Conservation (phyloP, 2,329 filamentous ascomycete species). For the Pleurostoma richardsiae region DNA sequence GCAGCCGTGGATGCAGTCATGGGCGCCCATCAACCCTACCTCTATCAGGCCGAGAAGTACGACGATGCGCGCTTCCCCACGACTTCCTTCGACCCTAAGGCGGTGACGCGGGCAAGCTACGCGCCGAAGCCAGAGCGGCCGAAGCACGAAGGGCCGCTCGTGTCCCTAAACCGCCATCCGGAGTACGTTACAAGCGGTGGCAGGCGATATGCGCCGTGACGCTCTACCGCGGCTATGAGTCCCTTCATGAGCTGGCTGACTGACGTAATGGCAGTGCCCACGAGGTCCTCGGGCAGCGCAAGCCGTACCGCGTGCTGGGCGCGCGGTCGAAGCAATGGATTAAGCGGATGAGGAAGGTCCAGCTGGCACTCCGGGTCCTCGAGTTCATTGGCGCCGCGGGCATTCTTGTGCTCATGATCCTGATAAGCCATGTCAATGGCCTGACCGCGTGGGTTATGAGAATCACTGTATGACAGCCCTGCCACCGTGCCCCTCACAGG, state of each 20-base stretch:
- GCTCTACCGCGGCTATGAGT: too few relatives aligned
- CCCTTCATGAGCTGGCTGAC: too few relatives aligned
- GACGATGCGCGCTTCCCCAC: constrained; percentile 47
- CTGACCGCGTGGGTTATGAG: constrained; percentile 71
- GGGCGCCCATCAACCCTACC: constrained; percentile 53
- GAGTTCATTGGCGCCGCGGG: constrained; percentile 67
- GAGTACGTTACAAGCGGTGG: constrained; percentile 52
- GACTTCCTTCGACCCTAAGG: constrained; percentile 77
- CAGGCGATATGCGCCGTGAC: neutral
- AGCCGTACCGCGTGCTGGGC: constrained; percentile 61
- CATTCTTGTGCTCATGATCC: constrained; percentile 69
- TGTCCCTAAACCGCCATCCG: constrained; percentile 81
- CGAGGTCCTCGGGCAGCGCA: constrained; percentile 57
- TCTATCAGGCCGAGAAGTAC: constrained; percentile 56
- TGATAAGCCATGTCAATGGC: constrained; percentile 63
- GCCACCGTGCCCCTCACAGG: neutral
- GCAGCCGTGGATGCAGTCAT: constrained; percentile 11
- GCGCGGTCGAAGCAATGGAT: constrained; percentile 66
- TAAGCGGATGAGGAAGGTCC: constrained; percentile 61
- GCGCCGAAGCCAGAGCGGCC: constrained; percentile 55
- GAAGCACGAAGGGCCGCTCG: constrained; percentile 68
- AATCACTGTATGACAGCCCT: constrained; percentile 56
- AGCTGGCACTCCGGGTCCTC: constrained; percentile 63
- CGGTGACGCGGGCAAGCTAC: constrained; percentile 75
- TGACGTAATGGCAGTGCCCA: constrained; percentile 42